Conservation (phyloP, 2,329 filamentous ascomycete genomes). For the Daldinia sp. region DNA sequence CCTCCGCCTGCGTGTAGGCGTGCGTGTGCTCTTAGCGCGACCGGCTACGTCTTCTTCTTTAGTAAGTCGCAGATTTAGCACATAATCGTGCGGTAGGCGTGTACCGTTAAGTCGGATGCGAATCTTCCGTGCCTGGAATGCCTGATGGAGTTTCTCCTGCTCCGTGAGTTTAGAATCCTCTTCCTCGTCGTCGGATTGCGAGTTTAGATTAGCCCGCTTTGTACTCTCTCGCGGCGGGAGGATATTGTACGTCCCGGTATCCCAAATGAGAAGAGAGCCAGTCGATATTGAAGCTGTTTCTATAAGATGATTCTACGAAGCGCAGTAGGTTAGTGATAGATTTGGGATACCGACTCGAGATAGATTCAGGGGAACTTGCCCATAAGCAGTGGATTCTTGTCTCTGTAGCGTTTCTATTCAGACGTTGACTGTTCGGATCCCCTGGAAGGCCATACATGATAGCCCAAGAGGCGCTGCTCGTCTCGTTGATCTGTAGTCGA, state of each 20-base stretch:
- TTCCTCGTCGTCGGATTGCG: slow-evolving; percentile 46
- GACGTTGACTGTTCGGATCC: slow-evolving; percentile 61
- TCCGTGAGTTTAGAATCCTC: slow-evolving; percentile 44
- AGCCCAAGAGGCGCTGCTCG: slow-evolving; percentile 71
- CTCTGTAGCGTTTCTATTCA: slow-evolving; percentile 68
- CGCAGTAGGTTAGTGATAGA: not conserved
- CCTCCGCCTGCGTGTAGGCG: slow-evolving; percentile 40
- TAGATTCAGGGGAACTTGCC: slow-evolving; percentile 49
- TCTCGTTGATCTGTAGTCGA: slow-evolving; percentile 72
- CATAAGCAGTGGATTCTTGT: slow-evolving; percentile 68
- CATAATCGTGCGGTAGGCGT: slow-evolving; percentile 62
- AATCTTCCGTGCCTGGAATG: slow-evolving; percentile 65
- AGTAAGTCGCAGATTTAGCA: slow-evolving; percentile 61
- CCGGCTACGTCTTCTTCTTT: slow-evolving; percentile 51
- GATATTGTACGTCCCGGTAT: slow-evolving; percentile 66
- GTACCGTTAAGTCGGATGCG: slow-evolving; percentile 62
- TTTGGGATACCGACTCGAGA: not conserved
- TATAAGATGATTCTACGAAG: slow-evolving; percentile 64
- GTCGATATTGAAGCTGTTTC: slow-evolving; percentile 63
- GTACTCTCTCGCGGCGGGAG: slow-evolving; percentile 53
- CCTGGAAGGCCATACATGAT: slow-evolving; percentile 70
- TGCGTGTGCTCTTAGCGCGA: slow-evolving; percentile 42
- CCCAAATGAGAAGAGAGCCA: slow-evolving; percentile 69
- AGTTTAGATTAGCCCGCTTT: slow-evolving; percentile 41
- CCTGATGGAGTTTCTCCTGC: slow-evolving; percentile 58